Conservation (phyloP, 306 rosid genomes). For the Biancaea sappan region DNA sequence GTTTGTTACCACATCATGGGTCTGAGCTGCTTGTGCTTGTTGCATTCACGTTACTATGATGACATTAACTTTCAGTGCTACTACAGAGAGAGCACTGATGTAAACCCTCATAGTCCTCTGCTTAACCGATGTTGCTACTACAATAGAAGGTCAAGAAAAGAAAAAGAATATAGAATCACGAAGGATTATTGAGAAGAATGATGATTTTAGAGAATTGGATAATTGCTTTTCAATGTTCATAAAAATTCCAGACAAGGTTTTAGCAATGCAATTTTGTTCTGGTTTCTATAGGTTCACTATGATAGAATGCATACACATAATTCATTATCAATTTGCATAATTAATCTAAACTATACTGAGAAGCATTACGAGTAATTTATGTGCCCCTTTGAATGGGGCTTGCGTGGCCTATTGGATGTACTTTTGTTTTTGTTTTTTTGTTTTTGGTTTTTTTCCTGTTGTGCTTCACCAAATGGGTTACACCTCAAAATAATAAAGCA, state of each 20-base stretch:
- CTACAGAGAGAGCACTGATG: neutral
- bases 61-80: neutral
- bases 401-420: too few species aligned
- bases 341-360: neutral
- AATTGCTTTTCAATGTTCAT: neutral
- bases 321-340: neutral
- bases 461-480: neutral
- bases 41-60: neutral
- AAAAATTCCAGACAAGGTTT: neutral
- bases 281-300: neutral
- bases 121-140: neutral
- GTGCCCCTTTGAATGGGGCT: neutral
- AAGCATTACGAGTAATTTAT: neutral
- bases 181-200: neutral
- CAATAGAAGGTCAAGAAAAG: neutral
- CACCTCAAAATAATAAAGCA: neutral
- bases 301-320: neutral
- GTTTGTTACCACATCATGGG: neutral
- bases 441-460: too few species aligned
- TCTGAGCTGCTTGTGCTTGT: slow-evolving; percentile 13
- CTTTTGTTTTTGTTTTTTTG: too few species aligned
- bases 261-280: neutral
- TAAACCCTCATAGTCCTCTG: neutral
- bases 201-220: neutral
- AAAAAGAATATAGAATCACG: neutral